Base-by-base conservation (phyloP, 2,329 filamentous ascomycete species). In the Paraphaeosphaeria sporulosa region DNA sequence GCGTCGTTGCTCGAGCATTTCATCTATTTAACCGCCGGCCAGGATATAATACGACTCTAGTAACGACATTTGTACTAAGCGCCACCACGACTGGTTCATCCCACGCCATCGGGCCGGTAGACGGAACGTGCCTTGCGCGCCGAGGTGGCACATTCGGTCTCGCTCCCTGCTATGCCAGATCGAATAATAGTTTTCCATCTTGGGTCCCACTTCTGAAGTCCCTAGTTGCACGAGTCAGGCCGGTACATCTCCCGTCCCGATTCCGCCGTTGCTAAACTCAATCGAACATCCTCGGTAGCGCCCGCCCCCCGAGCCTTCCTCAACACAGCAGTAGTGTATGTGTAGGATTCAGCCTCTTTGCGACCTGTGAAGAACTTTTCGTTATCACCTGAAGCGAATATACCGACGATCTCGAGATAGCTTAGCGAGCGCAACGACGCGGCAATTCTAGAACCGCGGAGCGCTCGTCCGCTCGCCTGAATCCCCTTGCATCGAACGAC, bases 101-200 rank as follows among this genome's bases (percentile, higher is more conserved):
- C 44, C 38, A 44, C 51, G 4, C 36, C 23, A 19, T 54, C 51
- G 38, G 38, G 25, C n/a, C 51, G 51, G 51, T 43, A 32, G 15
- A 21, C 38, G 51, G 51, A 12, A 54, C 38, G 50, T 52, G 51
- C 51, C 51, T 32, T 38, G 19, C 51, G 51, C 51, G 38, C 38
- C 50, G 50, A n/a, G 21, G 13, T 15, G 44, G 30, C 12, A 5
- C 19, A 12, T 32, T 1, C 32, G 8, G 38, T 34, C 13, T 6
- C 3, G 15, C 7, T 19, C 36, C 19, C 34, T 19, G 21, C 51
- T 54, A 53, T 43, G 7, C 50, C 38, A 25, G 2, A 53, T 53
- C 15, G 15, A 3, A 3, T 43, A 1, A 17, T 53, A 43, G 23
- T 13, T 38, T 43, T 43, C 5, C 38, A 7, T 23, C 23, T 34